These are phyloP conservation scores for Dendrothele bispora DNA, from an alignment of 768 basidiomycete species.

Conservation along the genomic window DNA sequence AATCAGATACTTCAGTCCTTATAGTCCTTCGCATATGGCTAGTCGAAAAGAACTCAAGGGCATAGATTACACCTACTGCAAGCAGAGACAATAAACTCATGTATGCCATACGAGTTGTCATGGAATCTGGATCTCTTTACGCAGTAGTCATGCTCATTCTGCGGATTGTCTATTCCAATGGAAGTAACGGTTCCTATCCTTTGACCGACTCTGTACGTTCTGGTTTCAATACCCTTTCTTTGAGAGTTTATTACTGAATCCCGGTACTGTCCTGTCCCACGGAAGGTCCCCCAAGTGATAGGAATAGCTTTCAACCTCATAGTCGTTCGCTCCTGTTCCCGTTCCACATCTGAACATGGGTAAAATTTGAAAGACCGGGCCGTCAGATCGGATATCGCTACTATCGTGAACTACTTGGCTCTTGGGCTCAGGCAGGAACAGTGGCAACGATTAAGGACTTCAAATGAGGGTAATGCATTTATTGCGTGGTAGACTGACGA, in stretches of 20 bases:
- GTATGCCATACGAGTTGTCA: conserved; percentile 23
- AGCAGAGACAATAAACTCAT: neutral
- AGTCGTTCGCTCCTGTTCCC: conserved; percentile 19
- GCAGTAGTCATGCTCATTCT: conserved; percentile 17
- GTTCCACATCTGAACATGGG: too few species aligned
- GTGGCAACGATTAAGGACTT: too few species aligned
- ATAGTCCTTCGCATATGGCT: conserved; percentile 2
- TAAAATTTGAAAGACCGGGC: too few species aligned
- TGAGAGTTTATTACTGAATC: neutral
- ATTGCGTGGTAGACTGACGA: too few species aligned
- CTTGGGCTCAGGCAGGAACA: too few species aligned
- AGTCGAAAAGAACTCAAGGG: neutral
- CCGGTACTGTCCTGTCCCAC: neutral
- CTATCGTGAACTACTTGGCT: too few species aligned
- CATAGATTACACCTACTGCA: neutral
- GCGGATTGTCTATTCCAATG: conserved; percentile 16
- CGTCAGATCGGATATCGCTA: too few species aligned
- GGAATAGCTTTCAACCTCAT: conserved; percentile 30
- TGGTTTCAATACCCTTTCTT: neutral
- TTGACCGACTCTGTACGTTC: conserved; percentile 20
- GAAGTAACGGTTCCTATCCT: conserved; percentile 22
- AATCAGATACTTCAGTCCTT: neutral
- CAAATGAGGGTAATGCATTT: too few species aligned
- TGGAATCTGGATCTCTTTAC: conserved; percentile 29
- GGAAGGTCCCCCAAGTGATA: conserved; percentile 18